These are phyloP conservation scores for Gymnopus androsaceus DNA, from an alignment of 1,284 basidiomycete genomes.

Conservation along the genomic window DNA sequence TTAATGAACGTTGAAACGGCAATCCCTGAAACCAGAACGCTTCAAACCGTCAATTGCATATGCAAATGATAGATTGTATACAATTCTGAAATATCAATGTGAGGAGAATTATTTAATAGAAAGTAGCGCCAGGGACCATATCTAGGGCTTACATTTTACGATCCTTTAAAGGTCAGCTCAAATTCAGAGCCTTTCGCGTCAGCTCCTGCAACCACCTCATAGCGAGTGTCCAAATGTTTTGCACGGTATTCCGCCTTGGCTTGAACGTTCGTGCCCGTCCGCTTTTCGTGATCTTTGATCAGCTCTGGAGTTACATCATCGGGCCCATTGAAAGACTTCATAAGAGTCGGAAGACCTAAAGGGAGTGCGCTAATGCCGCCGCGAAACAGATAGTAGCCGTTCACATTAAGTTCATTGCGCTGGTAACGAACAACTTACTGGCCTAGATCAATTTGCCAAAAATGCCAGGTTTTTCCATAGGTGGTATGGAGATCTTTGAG, in stretches of 20 bases:
- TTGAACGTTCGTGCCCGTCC: conserved; percentile 5
- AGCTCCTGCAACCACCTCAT: conserved; percentile 1
- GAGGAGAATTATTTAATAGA: too few relatives aligned
- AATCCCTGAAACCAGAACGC: too few relatives aligned
- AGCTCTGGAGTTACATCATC: conserved; percentile 5
- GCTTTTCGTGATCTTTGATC: conserved; percentile 10
- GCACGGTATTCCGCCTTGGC: conserved; percentile 11
- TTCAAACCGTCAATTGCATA: too few relatives aligned
- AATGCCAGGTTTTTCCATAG: conserved; percentile 15
- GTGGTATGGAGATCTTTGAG: conserved; percentile 14
- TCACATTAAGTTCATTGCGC: too few relatives aligned
- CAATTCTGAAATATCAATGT: too few relatives aligned
- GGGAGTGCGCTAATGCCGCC: neutral
- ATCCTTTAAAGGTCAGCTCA: conserved; percentile 1
- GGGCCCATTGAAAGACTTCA: conserved; percentile 10
- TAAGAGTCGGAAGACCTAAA: conserved; percentile 11
- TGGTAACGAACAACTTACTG: conserved; percentile 1
- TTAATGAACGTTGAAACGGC: too few relatives aligned
- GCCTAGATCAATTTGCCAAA: conserved; percentile 14
- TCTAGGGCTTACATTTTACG: neutral
- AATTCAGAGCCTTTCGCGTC: conserved; percentile 8
- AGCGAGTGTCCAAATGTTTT: neutral
- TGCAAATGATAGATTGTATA: too few relatives aligned
- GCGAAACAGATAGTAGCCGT: neutral
- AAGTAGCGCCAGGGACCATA: too few relatives aligned